Evolutionary conservation across 2,329 filamentous ascomycete species (phyloP).

Genomic region (Xylaria polymorpha): DNA sequence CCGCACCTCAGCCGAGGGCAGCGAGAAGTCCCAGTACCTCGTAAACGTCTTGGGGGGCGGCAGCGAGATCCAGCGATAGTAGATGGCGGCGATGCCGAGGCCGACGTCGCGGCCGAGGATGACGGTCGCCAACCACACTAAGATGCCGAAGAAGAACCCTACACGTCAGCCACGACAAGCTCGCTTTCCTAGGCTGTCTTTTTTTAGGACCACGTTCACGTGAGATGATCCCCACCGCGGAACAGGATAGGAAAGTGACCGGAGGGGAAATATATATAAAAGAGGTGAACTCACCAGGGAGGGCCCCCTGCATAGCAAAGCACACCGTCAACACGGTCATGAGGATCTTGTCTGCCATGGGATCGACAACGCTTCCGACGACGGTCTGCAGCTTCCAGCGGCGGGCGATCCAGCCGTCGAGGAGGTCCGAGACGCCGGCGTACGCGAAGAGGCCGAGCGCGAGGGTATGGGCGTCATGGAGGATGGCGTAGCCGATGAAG

Average conservation of each 20-base stretch:
- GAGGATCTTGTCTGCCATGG: constrained; percentile 94
- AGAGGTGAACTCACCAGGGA: constrained; percentile 72
- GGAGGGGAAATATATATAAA: not conserved
- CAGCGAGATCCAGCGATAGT: constrained; percentile 94
- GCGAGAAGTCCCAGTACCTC: constrained; percentile 96
- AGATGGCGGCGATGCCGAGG: constrained; percentile 86
- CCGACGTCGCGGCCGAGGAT: constrained; percentile 90
- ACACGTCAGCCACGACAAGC: constrained; percentile 22
- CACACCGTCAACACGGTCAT: constrained; percentile 94
- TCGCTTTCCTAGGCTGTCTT: no score
- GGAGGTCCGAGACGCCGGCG: constrained; percentile 88
- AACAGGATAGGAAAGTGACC: not conserved
- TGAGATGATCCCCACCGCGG: not conserved
- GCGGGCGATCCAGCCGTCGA: constrained; percentile 94
- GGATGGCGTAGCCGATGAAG: constrained; percentile 85
- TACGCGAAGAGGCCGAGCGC: constrained; percentile 91
- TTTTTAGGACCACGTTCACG: no score
- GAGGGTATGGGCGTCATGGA: constrained; percentile 82
- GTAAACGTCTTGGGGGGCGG: constrained; percentile 92
- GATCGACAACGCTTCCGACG: constrained; percentile 92
- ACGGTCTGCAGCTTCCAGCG: constrained; percentile 90
- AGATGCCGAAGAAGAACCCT: not conserved
- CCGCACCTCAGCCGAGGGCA: constrained; percentile 86
- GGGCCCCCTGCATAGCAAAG: constrained; percentile 81
- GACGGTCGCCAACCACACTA: constrained; percentile 87